Conservation (phyloP, 1,284 basidiomycete species). For the Athelia sp. region DNA sequence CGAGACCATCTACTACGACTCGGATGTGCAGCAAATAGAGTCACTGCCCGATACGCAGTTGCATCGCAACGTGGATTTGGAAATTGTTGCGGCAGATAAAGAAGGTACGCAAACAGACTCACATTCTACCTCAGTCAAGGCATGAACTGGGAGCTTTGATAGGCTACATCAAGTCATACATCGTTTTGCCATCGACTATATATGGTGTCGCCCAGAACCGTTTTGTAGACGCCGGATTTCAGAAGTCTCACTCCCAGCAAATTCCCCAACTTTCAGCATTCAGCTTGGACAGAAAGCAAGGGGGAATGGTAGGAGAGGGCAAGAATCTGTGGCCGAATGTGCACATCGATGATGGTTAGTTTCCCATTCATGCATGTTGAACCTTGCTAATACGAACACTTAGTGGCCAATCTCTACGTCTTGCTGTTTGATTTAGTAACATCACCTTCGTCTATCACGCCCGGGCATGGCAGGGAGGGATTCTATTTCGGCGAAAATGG, state of each 20-base stretch:
- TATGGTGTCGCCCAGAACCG: constrained; percentile 26
- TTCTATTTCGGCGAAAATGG: constrained; percentile 25
- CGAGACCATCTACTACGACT: constrained; percentile 35
- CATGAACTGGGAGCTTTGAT: not conserved
- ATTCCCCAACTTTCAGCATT: constrained; percentile 21
- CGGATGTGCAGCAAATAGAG: constrained; percentile 33
- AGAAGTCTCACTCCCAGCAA: constrained; percentile 24
- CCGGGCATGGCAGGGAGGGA: constrained; percentile 16
- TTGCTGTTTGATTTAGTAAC: constrained; percentile 10
- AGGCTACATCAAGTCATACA: constrained; percentile 29
- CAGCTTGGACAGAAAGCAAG: constrained; percentile 14
- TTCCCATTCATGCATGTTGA: not conserved
- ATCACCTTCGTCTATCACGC: not conserved
- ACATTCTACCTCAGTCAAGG: too few relatives aligned
- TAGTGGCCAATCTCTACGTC: constrained; percentile 9
- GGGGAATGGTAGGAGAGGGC: constrained; percentile 39
- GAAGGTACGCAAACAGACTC: constrained; percentile 32
- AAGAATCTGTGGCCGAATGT: constrained; percentile 45
- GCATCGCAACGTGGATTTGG: constrained; percentile 39
- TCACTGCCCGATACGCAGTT: constrained; percentile 27
- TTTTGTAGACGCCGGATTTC: constrained; percentile 26
- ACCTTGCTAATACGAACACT: constrained; percentile 9
- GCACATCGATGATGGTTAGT: constrained; percentile 30
- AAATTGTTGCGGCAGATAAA: constrained; percentile 33
- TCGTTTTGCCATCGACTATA: constrained; percentile 28